Evolutionary conservation across 1,284 basidiomycete genomes (phyloP).

Genomic region (Cronartium quercuum): DNA sequence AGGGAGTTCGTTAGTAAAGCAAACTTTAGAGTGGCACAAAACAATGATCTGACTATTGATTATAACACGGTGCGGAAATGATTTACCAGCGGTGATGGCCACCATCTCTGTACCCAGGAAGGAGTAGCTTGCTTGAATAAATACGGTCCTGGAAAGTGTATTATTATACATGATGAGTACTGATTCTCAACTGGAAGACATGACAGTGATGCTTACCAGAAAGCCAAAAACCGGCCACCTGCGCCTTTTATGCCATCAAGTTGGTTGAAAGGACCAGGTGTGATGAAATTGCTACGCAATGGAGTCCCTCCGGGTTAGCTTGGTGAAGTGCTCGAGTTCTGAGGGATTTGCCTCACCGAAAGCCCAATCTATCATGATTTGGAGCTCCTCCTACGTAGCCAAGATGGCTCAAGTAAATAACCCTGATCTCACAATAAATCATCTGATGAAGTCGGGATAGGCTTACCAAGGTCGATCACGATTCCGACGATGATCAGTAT

Average conservation of each 20-base stretch:
- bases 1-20: constrained; percentile 81
- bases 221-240: constrained; percentile 50
- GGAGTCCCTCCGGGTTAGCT: constrained; percentile 50
- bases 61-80: background rate
- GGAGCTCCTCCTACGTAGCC: constrained; percentile 64
- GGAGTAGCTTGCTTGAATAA: constrained; percentile 70
- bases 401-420: constrained; percentile 61
- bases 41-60: constrained; percentile 71
- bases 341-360: constrained; percentile 43
- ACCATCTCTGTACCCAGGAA: constrained; percentile 80
- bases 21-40: constrained; percentile 50
- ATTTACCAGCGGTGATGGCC: constrained; percentile 56
- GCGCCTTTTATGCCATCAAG: constrained; percentile 47
- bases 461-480: constrained; percentile 66
- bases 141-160: constrained; percentile 51
- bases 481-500: constrained; percentile 58
- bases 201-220: constrained; percentile 47
- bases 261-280: constrained; percentile 59
- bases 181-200: background rate
- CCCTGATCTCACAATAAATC: background rate
- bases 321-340: background rate
- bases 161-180: constrained; percentile 40
- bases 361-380: constrained; percentile 52
- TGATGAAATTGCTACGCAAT: constrained; percentile 66
- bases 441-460: constrained; percentile 51